Percentiles rank a stretch among this genome's conserved stretches.
phyloP scores from a whole-genome alignment of 805 yeast genomes.

The Monosporozyma aquatica region DNA sequence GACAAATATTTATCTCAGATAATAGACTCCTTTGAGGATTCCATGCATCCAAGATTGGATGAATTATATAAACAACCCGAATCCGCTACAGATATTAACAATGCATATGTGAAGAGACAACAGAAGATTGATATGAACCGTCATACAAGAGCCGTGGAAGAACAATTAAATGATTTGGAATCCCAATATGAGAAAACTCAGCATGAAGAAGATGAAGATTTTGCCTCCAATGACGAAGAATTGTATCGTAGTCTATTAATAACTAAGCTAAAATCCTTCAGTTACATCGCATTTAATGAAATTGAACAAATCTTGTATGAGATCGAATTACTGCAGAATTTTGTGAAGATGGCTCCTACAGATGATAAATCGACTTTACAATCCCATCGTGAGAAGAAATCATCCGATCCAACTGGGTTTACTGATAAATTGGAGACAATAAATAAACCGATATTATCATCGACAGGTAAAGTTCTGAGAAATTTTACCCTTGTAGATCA shows the following conservation, averaged over 20 bases:
- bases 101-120: slow-evolving; percentile 42
- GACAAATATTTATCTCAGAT: slow-evolving; percentile 31
- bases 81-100: slow-evolving; percentile 15
- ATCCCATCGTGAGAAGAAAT: slow-evolving; percentile 5
- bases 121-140: slow-evolving; percentile 65
- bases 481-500: slow-evolving; percentile 72
- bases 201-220: slow-evolving; percentile 25
- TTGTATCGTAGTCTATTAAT: slow-evolving; percentile 44
- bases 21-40: slow-evolving; percentile 34
- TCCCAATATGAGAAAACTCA: slow-evolving; percentile 23
- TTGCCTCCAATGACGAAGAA: slow-evolving; percentile 51
- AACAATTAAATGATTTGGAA: slow-evolving; percentile 36
- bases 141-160: slow-evolving; percentile 45
- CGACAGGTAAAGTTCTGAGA: slow-evolving; percentile 67
- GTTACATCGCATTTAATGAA: slow-evolving; percentile 44
- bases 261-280: slow-evolving; percentile 44
- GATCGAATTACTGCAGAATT: slow-evolving; percentile 45
- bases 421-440: slow-evolving; percentile 56
- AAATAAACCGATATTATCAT: slow-evolving; percentile 47
- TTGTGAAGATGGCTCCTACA: slow-evolving; percentile 22
- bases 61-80: slow-evolving; percentile 20
- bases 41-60: slow-evolving; percentile 34
- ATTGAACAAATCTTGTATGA: slow-evolving; percentile 60
- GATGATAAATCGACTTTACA: slow-evolving; percentile 4
- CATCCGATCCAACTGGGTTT: slow-evolving; percentile 35